These are phyloP conservation scores for Backusella tuberculispora DNA, from an alignment of 192 early-diverging fungal species.

Conservation along the genomic window DNA sequence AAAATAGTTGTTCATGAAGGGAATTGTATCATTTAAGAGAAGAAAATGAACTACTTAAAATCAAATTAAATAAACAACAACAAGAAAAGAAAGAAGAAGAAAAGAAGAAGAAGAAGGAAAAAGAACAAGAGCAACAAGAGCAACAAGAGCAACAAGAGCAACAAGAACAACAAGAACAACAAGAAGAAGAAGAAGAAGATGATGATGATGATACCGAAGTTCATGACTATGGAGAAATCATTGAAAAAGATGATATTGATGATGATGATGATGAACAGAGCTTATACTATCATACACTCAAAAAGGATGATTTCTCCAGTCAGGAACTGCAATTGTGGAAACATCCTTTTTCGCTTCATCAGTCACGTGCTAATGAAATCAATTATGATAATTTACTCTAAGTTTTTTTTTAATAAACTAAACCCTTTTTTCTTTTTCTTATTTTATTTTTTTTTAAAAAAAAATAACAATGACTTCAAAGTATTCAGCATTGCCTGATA, in stretches of 20 bases:
- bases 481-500: conserved; percentile 29
- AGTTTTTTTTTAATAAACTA: background rate
- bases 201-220: background rate
- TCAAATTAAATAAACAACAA: background rate
- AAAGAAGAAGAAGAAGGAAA: background rate
- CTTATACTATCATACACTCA: background rate
- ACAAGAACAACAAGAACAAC: background rate
- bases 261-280: background rate
- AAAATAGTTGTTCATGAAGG: background rate
- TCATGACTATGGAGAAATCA: background rate
- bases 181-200: background rate
- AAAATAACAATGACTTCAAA: conserved; percentile 24
- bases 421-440: background rate
- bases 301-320: background rate
- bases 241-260: background rate
- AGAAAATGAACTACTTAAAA: background rate
- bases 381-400: background rate
- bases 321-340: background rate
- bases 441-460: background rate
- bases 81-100: background rate
- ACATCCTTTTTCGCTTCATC: background rate
- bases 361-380: background rate
- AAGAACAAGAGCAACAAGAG: background rate
- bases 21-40: conserved; percentile 1
- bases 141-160: background rate